These are phyloP conservation scores for Globisporangium nagaii DNA, from an alignment of 352 stramenopile species.

Conservation along the genomic window DNA sequence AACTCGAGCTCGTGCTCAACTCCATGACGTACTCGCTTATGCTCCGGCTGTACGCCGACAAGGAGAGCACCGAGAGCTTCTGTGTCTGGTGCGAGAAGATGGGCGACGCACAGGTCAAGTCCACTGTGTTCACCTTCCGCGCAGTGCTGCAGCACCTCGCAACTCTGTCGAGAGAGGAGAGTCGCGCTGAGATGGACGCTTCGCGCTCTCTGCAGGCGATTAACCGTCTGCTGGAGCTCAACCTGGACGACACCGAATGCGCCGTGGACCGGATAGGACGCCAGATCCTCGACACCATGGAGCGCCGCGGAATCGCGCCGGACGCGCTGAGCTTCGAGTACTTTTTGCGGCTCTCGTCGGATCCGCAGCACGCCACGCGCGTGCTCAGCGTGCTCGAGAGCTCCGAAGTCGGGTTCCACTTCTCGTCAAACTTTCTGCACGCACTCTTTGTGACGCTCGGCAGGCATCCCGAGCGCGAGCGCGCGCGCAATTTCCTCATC, in stretches of 20 bases:
- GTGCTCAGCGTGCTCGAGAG: slow-evolving; percentile 36
- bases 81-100: slow-evolving; percentile 44
- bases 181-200: slow-evolving; percentile 10
- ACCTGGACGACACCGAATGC: slow-evolving; percentile 3
- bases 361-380: slow-evolving; percentile 23
- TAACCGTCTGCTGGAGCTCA: slow-evolving; percentile 20
- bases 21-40: slow-evolving; percentile 76
- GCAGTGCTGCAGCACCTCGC: slow-evolving; percentile 44
- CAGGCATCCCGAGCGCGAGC: slow-evolving; percentile 22
- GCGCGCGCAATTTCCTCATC: slow-evolving; percentile 41
- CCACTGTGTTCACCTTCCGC: slow-evolving; percentile 48
- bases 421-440: slow-evolving; percentile 46
- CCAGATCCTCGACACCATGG: slow-evolving; percentile 30
- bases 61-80: slow-evolving; percentile 40
- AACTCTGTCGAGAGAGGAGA: slow-evolving; percentile 12
- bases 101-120: slow-evolving; percentile 28
- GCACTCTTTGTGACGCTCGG: slow-evolving; percentile 39
- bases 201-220: slow-evolving; percentile 22
- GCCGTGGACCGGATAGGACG: slow-evolving; percentile 16
- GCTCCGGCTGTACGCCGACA: slow-evolving; percentile 50
- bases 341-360: slow-evolving; percentile 36
- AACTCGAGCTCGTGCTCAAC: slow-evolving; percentile 41
- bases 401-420: slow-evolving; percentile 13
- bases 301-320: slow-evolving; percentile 16
- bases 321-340: slow-evolving; percentile 40